Evolutionary conservation across 345 rosid genomes (phyloP).

Genomic region (Acer saccharum): DNA sequence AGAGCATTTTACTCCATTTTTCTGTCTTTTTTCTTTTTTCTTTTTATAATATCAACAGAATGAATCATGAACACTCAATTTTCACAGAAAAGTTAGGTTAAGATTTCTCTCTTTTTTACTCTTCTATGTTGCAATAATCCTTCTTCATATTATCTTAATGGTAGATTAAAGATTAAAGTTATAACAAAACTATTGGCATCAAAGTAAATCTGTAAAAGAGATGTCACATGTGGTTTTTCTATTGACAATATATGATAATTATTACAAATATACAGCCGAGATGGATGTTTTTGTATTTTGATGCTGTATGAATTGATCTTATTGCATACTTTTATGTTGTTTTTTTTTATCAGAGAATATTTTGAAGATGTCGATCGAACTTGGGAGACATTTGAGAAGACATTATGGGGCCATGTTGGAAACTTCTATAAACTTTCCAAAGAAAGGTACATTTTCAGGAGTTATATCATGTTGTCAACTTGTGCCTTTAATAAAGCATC

Average conservation of each 20-base stretch:
- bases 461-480: not conserved
- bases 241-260: not conserved
- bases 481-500: not conserved
- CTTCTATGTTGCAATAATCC: not conserved
- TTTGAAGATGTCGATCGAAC: conserved; percentile 97
- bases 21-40: not conserved
- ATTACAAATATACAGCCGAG: not conserved
- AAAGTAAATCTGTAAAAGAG: not conserved
- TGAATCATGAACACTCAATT: not conserved
- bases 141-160: not conserved
- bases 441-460: conserved; percentile 64
- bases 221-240: not conserved
- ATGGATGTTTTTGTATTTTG: not conserved
- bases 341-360: conserved; percentile 65
- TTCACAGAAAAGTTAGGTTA: not conserved
- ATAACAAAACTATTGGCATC: not conserved
- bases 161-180: not conserved
- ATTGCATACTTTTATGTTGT: conserved; percentile 14
- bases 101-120: not conserved
- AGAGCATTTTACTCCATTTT: not conserved
- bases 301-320: conserved; percentile 17
- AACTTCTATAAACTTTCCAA: conserved; percentile 88
- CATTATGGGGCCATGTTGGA: conserved; percentile 84
- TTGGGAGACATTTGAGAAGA: conserved; percentile 98
- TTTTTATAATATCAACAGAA: no score